phyloP scores from a whole-genome alignment of 75 land plant genomes.

The Cunninghamia lanceolata region DNA sequence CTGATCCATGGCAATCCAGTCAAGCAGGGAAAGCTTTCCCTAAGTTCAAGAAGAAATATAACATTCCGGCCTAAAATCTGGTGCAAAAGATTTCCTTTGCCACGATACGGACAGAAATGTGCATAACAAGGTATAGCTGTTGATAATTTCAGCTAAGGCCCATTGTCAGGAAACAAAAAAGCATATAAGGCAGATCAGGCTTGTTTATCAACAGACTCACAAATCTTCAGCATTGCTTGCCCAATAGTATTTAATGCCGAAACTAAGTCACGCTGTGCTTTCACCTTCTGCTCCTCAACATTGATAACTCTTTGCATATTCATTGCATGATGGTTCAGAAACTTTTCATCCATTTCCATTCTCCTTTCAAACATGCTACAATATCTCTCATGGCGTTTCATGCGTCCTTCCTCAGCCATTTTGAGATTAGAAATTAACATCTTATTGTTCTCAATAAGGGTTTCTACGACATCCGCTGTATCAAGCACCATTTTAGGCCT shows the following conservation, averaged over 20 bases:
- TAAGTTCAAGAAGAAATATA: background rate
- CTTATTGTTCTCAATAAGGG: constrained; percentile 9
- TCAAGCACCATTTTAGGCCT: background rate
- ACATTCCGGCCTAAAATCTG: background rate
- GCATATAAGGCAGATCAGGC: background rate
- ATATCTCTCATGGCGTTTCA: constrained; percentile 11
- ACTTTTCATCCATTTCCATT: constrained; percentile 18
- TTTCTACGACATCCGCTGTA: background rate
- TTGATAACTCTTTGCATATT: constrained; percentile 9
- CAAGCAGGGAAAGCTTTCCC: background rate
- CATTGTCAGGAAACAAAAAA: background rate
- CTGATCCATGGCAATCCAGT: background rate
- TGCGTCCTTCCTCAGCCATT: constrained; percentile 12
- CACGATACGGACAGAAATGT: background rate
- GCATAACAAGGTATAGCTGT: background rate
- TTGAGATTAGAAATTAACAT: constrained; percentile 6
- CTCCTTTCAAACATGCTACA: constrained; percentile 8
- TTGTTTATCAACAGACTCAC: constrained; percentile 5
- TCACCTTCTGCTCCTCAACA: constrained; percentile 15
- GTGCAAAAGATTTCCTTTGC: background rate
- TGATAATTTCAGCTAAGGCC: background rate
- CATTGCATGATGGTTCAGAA: constrained; percentile 15
- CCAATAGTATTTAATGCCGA: constrained; percentile 10
- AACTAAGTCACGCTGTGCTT: constrained; percentile 11
- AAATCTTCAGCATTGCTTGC: constrained; percentile 12